phyloP scores from a whole-genome alignment of 352 stramenopile species.

The Globisporangium carolinianum region DNA sequence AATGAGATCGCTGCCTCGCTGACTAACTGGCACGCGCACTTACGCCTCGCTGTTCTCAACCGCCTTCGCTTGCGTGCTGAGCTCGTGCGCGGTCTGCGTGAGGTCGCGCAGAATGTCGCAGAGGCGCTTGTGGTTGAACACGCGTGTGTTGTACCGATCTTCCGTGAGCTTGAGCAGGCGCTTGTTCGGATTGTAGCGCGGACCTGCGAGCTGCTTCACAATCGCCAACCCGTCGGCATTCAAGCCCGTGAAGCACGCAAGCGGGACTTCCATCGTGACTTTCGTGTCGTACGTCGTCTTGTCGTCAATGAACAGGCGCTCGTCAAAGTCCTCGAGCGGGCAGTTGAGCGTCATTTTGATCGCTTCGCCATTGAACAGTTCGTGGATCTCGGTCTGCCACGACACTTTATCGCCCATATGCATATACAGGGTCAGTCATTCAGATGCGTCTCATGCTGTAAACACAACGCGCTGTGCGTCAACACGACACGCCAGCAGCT shows the following conservation, averaged over 20 bases:
- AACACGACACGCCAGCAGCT: background rate
- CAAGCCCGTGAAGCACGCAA: conserved; percentile 56
- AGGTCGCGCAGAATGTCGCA: conserved; percentile 78
- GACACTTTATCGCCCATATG: conserved; percentile 22
- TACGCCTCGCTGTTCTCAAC: conserved; percentile 15
- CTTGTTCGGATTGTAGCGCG: conserved; percentile 77
- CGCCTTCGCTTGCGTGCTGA: conserved; percentile 27
- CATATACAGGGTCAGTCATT: background rate
- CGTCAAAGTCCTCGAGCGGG: conserved; percentile 77
- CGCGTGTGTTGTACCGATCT: conserved; percentile 68
- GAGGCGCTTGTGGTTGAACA: conserved; percentile 83
- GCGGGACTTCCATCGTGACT: conserved; percentile 71
- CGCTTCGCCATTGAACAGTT: conserved; percentile 50
- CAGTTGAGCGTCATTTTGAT: conserved; percentile 76
- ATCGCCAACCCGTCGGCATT: conserved; percentile 38
- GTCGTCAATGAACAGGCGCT: conserved; percentile 74
- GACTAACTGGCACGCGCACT: too few species aligned
- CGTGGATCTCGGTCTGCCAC: conserved; percentile 78
- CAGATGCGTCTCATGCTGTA: background rate
- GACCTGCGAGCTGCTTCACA: conserved; percentile 61
- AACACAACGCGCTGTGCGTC: background rate
- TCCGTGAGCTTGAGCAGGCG: conserved; percentile 73
- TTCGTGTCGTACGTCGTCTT: conserved; percentile 79
- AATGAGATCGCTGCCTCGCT: too few species aligned
- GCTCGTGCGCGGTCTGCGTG: conserved; percentile 57